These are phyloP conservation scores for Paratinospora sagittata DNA, from an alignment of 164 flowering plant genomes.

Conservation along the genomic window DNA sequence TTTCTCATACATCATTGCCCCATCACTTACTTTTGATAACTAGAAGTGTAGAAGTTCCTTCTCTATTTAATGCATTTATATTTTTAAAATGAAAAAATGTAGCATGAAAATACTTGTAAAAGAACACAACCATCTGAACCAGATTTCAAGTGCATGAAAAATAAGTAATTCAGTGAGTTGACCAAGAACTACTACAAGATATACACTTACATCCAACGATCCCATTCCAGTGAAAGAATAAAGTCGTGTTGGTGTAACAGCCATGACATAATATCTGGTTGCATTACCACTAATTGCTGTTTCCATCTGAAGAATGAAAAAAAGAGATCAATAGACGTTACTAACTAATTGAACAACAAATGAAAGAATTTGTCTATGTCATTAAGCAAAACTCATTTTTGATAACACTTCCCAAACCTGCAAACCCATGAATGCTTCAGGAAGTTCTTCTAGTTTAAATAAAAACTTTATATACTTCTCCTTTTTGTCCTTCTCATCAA, in stretches of 20 bases:
- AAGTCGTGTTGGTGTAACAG: conserved; percentile 91
- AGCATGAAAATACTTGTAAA: neutral
- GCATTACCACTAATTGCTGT: conserved; percentile 56
- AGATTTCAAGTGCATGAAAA: neutral
- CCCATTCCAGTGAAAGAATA: conserved; percentile 92
- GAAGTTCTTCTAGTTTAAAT: conserved; percentile 73
- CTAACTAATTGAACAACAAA: neutral
- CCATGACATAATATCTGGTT: conserved; percentile 89
- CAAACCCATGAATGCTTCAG: conserved; percentile 90
- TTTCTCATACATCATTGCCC: too few species aligned
- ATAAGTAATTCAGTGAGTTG: neutral
- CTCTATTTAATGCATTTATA: neutral
- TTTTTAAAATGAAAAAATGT: neutral
- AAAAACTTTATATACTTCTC: conserved; percentile 84
- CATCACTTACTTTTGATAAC: too few species aligned
- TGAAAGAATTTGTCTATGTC: neutral
- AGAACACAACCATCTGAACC: neutral
- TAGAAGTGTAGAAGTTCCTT: neutral
- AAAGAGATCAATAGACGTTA: conserved; percentile 5
- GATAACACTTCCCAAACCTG: conserved; percentile 42
- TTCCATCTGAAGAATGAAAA: conserved; percentile 65
- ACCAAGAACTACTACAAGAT: conserved; percentile 5
- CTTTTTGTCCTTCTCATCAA: conserved; percentile 94
- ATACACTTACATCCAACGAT: conserved; percentile 65
- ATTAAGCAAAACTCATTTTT: neutral